A percentile compares a stretch with the other conserved stretches of the same genome.
phyloP scores from a whole-genome alignment of 257 asterid species.

The Asclepias syriaca region DNA sequence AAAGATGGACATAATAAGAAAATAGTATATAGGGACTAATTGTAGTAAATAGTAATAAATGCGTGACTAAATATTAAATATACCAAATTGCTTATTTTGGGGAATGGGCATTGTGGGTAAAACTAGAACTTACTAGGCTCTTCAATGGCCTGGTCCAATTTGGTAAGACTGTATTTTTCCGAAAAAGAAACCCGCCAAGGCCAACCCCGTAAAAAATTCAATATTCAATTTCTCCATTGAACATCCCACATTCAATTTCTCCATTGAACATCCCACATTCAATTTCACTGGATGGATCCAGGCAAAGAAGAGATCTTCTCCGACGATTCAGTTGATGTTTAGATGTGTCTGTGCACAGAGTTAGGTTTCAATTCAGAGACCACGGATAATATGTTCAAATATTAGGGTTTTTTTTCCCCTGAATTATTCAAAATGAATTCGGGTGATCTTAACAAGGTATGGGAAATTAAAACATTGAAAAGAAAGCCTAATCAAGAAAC shows the following conservation, averaged over 20 bases:
- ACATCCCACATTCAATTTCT: background rate
- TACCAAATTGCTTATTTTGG: no score
- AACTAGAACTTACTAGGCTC: no score
- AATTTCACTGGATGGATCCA: background rate
- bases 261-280: background rate
- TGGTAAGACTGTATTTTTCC: background rate
- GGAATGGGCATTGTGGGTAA: no score
- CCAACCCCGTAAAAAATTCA: background rate
- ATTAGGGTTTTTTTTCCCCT: conserved; percentile 15
- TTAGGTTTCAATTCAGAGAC: background rate
- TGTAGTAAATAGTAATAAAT: no score
- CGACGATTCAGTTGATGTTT: background rate
- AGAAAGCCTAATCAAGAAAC: conserved; percentile 65
- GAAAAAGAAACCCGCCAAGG: background rate
- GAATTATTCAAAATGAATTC: conserved; percentile 37
- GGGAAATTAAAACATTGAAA: conserved; percentile 81
- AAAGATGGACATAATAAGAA: no score
- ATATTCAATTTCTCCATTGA: background rate
- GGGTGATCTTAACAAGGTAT: conserved; percentile 66
- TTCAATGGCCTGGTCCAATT: no score
- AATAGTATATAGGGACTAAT: no score
- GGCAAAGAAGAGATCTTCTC: background rate
- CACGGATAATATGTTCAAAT: background rate
- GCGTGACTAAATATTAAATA: no score
- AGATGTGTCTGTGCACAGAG: background rate